Base-by-base conservation (phyloP, 345 rosid species). In the Ceriops tagal region DNA sequence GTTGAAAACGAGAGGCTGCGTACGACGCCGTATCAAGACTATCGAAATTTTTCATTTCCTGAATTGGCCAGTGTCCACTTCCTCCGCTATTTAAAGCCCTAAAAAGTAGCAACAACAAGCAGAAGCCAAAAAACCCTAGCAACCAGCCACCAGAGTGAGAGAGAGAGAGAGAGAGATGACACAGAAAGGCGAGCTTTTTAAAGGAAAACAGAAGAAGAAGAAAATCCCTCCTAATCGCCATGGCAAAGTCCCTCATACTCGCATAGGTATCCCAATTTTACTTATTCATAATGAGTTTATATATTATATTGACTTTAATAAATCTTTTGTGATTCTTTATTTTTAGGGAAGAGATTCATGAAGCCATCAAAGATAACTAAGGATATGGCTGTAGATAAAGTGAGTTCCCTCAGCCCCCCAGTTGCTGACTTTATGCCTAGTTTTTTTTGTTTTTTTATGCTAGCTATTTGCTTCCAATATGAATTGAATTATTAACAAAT, bases 121-220 rank as follows among this genome's bases (percentile, higher is more conserved):
- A 9, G 72, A 19, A 46, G 39, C 13, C 0, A 52, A 60, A 69
- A 51, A 69, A 31, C 19, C 34, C 27, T 24, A 30, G 32, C 28
- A 39, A 18, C 72, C 43, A n/a, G 24, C 49, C 18, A 13, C 49
- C 49, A 3, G 2, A 43, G 4, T 11, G 4, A 15, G 5, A 13
- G 13, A 37, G 2, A 43, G 4, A 43, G 4, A 15, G 5, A 3
- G 13, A 37, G 21, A 13, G 88, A 93, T 93, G 98, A 89, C 97
- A 75, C 98, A 93, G 86, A 93, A 88, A 77, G 82, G 81, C 61
- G 77, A 74, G 70, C 89, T 80, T 19, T 93, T 91, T 88, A 93
- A 93, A 77, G 98, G 98, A 19, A 83, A 91, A 46, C 78, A 84
- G 85, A 91, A 88, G 84, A 85, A 72, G 85, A 91, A 93, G 73